A percentile compares a stretch with the other conserved stretches of the same genome.
These are phyloP conservation scores for Chaetomium olivaceum DNA, from an alignment of 2,329 filamentous ascomycete species.

Conservation along the genomic window DNA sequence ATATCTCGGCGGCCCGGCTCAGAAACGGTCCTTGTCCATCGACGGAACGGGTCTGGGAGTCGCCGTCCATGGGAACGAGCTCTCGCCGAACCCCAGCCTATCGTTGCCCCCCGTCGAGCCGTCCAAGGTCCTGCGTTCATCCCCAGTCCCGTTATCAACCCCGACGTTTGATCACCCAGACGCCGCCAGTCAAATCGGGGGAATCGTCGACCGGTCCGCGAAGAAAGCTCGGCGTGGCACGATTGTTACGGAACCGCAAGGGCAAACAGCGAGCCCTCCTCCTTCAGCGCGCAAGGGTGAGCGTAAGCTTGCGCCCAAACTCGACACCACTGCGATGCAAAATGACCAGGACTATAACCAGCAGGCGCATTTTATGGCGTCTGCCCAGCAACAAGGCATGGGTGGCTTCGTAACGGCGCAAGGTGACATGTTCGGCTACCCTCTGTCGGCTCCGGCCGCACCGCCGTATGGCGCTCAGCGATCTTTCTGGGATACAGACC, in stretches of 20 bases:
- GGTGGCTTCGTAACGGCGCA: conserved; percentile 48
- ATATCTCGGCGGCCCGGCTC: conserved; percentile 39
- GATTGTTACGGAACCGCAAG: conserved; percentile 41
- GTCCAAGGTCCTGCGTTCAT: conserved; percentile 59
- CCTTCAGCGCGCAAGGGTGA: conserved; percentile 57
- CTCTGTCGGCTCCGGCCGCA: conserved; percentile 58
- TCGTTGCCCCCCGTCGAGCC: conserved; percentile 61
- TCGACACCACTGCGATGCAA: conserved; percentile 53
- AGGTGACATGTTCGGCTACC: conserved; percentile 60
- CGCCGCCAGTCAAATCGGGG: conserved; percentile 33
- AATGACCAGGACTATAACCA: conserved; percentile 57
- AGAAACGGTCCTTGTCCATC: conserved; percentile 55
- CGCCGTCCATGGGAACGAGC: conserved; percentile 63
- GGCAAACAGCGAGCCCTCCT: conserved; percentile 61
- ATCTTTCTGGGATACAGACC: conserved; percentile 59
- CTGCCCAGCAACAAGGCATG: conserved; percentile 53
- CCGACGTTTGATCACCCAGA: conserved; percentile 37
- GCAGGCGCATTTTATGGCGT: conserved; percentile 52
- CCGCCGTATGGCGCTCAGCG: conserved; percentile 47
- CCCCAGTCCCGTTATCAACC: conserved; percentile 48
- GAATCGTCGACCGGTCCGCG: conserved; percentile 38
- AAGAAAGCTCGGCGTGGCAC: conserved; percentile 51
- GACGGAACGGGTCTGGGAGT: conserved; percentile 53
- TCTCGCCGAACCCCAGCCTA: conserved; percentile 54
- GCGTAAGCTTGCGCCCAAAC: conserved; percentile 56